Evolutionary conservation across 176 grass and related monocot genomes (phyloP).

Genomic region (Rhynchospora tenuis): DNA sequence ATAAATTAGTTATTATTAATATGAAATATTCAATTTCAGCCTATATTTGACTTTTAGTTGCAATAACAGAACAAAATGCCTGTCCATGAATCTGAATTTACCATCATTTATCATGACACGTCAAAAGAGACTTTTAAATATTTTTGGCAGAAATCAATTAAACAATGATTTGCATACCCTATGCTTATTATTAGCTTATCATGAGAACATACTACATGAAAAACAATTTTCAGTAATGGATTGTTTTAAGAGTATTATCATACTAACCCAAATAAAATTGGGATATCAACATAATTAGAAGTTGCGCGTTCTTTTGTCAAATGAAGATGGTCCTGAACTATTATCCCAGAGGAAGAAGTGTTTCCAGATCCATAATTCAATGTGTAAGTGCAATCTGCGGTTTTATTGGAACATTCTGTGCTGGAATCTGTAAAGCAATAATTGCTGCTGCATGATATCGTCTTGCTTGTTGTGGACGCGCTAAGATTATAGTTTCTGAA

Average conservation of each 20-base stretch:
- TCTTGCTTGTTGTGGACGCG: slow-evolving; percentile 62
- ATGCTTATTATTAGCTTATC: neutral
- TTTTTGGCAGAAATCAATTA: too few relatives aligned
- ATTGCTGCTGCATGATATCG: slow-evolving; percentile 35
- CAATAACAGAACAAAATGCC: neutral
- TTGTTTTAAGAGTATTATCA: neutral
- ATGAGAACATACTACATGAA: neutral
- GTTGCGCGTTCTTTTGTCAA: slow-evolving; percentile 21
- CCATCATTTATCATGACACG: too few relatives aligned
- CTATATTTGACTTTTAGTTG: neutral
- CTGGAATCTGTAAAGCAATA: slow-evolving; percentile 28
- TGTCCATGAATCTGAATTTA: too few relatives aligned
- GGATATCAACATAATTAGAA: slow-evolving; percentile 17
- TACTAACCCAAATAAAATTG: slow-evolving; percentile 70
- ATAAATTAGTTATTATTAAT: neutral
- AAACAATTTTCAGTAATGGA: neutral
- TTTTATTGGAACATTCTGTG: neutral
- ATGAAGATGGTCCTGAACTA: slow-evolving; percentile 67
- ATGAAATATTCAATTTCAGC: neutral
- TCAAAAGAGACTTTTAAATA: neutral
- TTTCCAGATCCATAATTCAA: slow-evolving; percentile 35
- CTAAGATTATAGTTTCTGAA: slow-evolving; percentile 44
- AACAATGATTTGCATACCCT: neutral
- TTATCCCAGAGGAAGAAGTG: slow-evolving; percentile 41
- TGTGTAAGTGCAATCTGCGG: slow-evolving; percentile 52